A percentile compares a stretch with the other conserved stretches of the same genome.
These are phyloP conservation scores for Lachnellula cervina DNA, from an alignment of 2,329 filamentous ascomycete genomes.

Conservation along the genomic window DNA sequence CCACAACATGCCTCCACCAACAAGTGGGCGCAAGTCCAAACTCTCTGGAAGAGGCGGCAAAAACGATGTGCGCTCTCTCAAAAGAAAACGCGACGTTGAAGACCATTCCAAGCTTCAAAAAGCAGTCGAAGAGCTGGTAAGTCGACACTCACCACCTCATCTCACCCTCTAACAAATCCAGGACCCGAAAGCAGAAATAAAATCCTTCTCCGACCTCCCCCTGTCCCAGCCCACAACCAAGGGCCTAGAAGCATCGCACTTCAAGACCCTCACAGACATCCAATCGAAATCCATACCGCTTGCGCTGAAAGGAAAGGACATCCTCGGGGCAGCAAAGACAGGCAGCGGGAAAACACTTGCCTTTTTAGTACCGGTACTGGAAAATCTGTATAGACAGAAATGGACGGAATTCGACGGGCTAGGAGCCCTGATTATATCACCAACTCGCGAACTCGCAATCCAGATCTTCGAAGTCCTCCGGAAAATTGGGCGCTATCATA, in stretches of 20 bases:
- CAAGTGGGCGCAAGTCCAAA: conserved; percentile 20
- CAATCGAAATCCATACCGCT: conserved; percentile 85
- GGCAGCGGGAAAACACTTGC: conserved; percentile 93
- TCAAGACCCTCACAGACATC: conserved; percentile 85
- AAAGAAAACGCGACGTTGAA: conserved; percentile 30
- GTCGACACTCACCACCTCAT: conserved; percentile 4
- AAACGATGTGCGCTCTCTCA: conserved; percentile 23
- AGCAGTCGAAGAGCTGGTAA: conserved; percentile 29
- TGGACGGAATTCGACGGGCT: conserved; percentile 90
- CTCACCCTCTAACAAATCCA: conserved; percentile 14
- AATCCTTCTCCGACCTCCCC: conserved; percentile 77
- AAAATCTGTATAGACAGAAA: conserved; percentile 82
- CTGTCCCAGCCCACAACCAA: conserved; percentile 74
- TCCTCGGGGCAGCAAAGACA: conserved; percentile 92
- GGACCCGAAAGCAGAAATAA: conserved; percentile 35
- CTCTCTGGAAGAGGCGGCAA: conserved; percentile 16
- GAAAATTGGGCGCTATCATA: conserved; percentile 83
- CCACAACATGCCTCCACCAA: conserved; percentile 24
- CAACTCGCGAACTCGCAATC: conserved; percentile 89
- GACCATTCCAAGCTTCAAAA: conserved; percentile 29
- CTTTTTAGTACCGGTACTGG: conserved; percentile 85
- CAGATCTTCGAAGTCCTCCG: conserved; percentile 94
- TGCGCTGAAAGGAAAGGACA: conserved; percentile 78
- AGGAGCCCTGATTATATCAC: conserved; percentile 87
- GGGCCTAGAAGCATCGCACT: conserved; percentile 82